Percentiles rank a stretch among this genome's conserved stretches.
These are phyloP conservation scores for Fusarium pseudocircinatum DNA, from an alignment of 2,329 filamentous ascomycete species.

Conservation along the genomic window DNA sequence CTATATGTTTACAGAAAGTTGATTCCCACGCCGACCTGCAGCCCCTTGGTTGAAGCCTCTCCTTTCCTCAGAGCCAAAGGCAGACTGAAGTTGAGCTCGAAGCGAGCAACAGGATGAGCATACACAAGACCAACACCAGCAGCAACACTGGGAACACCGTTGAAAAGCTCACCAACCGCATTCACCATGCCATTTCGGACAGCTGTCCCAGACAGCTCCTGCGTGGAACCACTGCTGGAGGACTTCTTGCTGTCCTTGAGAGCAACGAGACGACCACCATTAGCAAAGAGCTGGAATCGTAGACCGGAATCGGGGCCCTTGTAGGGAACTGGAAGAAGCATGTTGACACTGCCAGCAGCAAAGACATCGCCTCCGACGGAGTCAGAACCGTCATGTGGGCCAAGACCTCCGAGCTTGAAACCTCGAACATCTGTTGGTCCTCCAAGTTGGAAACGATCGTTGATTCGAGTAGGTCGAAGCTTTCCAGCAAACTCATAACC, in stretches of 20 bases:
- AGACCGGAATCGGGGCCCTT: constrained; percentile 85
- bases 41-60: constrained; percentile 88
- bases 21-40: constrained; percentile 96
- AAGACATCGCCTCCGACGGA: constrained; percentile 92
- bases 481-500: constrained; percentile 61
- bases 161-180: constrained; percentile 76
- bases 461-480: constrained; percentile 79
- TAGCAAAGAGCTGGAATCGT: constrained; percentile 89
- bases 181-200: constrained; percentile 64
- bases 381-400: constrained; percentile 86
- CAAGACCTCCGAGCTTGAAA: constrained; percentile 88
- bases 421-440: constrained; percentile 95
- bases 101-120: constrained; percentile 90
- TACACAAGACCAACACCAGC: constrained; percentile 93
- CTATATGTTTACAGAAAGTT: constrained; percentile 76
- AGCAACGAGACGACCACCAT: constrained; percentile 85
- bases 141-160: constrained; percentile 83
- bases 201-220: constrained; percentile 52
- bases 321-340: constrained; percentile 85
- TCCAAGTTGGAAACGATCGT: constrained; percentile 94
- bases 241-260: constrained; percentile 69
- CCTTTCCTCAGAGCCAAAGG: constrained; percentile 83
- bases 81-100: constrained; percentile 95
- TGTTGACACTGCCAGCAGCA: constrained; percentile 85
- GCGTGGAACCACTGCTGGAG: constrained; percentile 47